Evolutionary conservation across 176 grass and related monocot genomes (phyloP), one percentile per base, ranked within the genome.

Genomic region (Carex pumila): DNA sequence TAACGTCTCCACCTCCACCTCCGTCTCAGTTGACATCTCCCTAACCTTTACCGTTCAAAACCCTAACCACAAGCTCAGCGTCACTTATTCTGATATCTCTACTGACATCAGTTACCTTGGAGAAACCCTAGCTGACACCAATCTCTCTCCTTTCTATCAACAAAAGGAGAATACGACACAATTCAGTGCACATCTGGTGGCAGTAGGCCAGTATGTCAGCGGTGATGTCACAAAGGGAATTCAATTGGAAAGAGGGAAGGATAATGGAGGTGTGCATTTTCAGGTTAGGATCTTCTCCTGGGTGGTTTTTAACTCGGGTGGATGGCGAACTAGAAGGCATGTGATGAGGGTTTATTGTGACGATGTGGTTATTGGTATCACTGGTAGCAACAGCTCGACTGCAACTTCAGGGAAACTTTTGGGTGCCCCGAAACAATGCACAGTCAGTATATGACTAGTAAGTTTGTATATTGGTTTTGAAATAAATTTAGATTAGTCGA

Each of bases 41-140:
- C 47, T 92, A 21, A 85, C 87, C 12, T 85, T 95, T 56, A 84
- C 89, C 72, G 91, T 89, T 12, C 53, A 50, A 58, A 99, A 99
- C 81, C 91, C 93, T 8, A 99, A 99, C 84, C 10, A 61, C 84
- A 96, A 99, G 91, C 88, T 99, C 79, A 12, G 89, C 66, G 82
- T 96, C 61, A 37, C 89, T 52, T 99, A 99, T 86, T 85, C 93
- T 0, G 80, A 77, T 12, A 81, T 94, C 34, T 84, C 88, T 18
- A 83, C 81, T 34, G 62, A 69, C 15, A 55, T 94, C 87, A 57
- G 73, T 18, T 92, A 92, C 5, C 82, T 61, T 5, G 83, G 58
- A 6, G 79, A 86, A 30, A 67, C 77, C 49, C 79, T 99, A 81
- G 88, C 90, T 36, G 86, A 88, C 19, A 88, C 88, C 66, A 61